Percentiles rank a stretch among this genome's conserved stretches.
These are phyloP conservation scores for Apiotrichum sp. DNA, from an alignment of 1,284 basidiomycete genomes.

Conservation along the genomic window DNA sequence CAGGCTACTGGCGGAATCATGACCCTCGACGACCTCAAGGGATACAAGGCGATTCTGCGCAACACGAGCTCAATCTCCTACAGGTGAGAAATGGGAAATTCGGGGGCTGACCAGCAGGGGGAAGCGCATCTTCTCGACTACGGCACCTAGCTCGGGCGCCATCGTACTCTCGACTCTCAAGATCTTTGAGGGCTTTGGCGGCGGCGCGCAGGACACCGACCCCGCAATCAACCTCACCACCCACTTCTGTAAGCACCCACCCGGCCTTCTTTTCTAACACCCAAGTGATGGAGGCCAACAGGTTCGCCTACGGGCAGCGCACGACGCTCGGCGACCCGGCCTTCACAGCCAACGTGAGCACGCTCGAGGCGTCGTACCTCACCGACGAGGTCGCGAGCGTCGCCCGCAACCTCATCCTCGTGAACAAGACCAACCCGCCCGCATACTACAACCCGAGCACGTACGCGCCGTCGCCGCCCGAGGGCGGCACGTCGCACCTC, in stretches of 20 bases:
- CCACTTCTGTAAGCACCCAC: conserved; percentile 29
- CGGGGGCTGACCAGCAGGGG: conserved; percentile 15
- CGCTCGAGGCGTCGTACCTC: conserved; percentile 39
- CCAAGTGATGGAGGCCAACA: conserved; percentile 44
- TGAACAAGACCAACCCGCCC: conserved; percentile 23
- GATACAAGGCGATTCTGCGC: conserved; percentile 23
- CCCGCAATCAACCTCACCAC: conserved; percentile 32
- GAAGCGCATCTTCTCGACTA: conserved; percentile 29
- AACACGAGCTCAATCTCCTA: conserved; percentile 23
- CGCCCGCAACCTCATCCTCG: conserved; percentile 36
- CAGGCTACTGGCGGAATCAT: conserved; percentile 20
- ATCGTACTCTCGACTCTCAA: conserved; percentile 31
- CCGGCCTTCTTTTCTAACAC: background rate
- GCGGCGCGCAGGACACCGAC: conserved; percentile 15
- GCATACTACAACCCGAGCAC: conserved; percentile 43
- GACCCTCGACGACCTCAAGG: conserved; percentile 22
- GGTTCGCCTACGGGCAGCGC: conserved; percentile 46
- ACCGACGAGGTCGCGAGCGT: conserved; percentile 25
- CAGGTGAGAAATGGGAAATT: conserved; percentile 19
- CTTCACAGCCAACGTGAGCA: conserved; percentile 44
- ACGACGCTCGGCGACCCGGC: conserved; percentile 46
- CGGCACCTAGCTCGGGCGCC: conserved; percentile 30
- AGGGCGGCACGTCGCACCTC: conserved; percentile 46
- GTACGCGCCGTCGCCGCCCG: conserved; percentile 29
- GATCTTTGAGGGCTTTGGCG: conserved; percentile 33